Evolutionary conservation across 1,139 yeast genomes (phyloP).

Genomic region (Saccharomycopsis crataegensis): DNA sequence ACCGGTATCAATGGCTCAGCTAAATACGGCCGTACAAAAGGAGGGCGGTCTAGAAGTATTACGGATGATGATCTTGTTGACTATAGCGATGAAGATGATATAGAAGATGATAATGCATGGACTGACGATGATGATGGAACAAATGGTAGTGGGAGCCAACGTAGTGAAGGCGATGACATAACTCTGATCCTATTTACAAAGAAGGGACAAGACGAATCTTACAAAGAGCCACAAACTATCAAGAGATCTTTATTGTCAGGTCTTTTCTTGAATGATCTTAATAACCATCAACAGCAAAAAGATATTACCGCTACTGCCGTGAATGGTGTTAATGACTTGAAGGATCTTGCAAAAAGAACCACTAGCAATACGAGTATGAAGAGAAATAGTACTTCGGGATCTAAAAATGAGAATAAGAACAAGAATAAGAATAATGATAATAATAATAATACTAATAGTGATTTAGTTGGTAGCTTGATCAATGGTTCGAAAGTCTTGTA

Average conservation of each 20-base stretch:
- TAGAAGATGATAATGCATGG: slow-evolving; percentile 19
- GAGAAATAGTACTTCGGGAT: slow-evolving; percentile 5
- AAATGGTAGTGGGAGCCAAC: background rate
- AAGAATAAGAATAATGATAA: too few relatives aligned
- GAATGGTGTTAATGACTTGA: background rate
- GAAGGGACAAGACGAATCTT: background rate
- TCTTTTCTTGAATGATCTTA: slow-evolving; percentile 15
- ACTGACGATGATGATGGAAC: slow-evolving; percentile 18
- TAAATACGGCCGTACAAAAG: background rate
- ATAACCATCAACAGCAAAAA: background rate
- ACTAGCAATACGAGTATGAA: slow-evolving; percentile 2
- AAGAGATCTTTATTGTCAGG: slow-evolving; percentile 17
- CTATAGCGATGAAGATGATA: slow-evolving; percentile 2
- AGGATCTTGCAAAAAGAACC: background rate
- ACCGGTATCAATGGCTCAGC: background rate
- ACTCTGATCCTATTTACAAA: background rate
- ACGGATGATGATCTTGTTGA: background rate
- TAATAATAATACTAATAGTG: background rate
- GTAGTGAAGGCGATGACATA: background rate
- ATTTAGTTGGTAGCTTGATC: background rate
- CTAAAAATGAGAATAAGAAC: background rate
- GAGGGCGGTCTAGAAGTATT: background rate
- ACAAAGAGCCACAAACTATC: background rate
- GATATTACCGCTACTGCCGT: too few relatives aligned
- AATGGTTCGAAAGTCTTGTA: background rate